Base-by-base conservation (phyloP, 164 flowering plant genomes). In the Umbilicus rupestris region DNA sequence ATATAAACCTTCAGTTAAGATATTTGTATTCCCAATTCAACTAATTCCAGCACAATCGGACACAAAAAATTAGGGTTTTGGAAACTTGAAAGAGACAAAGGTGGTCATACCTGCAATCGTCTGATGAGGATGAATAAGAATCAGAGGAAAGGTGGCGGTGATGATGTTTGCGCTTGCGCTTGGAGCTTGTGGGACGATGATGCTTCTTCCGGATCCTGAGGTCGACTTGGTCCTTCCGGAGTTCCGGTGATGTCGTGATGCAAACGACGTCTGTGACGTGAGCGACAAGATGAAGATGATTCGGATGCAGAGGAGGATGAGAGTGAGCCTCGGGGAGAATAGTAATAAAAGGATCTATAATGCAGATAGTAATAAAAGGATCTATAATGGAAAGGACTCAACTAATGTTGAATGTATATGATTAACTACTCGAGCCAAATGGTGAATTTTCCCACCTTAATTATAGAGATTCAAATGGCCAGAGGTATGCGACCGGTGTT, bases 141-240 rank as follows among this genome's bases (percentile, higher is more conserved):
- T 72, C 79, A 9, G 78, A 70, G 30, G 75, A 76, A 24, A 3
- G 22, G 15, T 22, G 50, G 57, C 12, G 57, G 58, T 26, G 58
- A 45, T 73, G 83, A 45, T 63, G 85, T 26, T 80, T 72, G 28
- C 92, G 84, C 49, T 79, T 86, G 17, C 89, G 85, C 73, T 85
- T 87, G n/a, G 84, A 39, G 33, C 55, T 31, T 2, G 69, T 73
- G 0, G 83, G 78, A 37, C 78, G 57, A 50, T 50, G 81, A 69
- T 73, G 73, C 70, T 80, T 86, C 75, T 81, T 85, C 7, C 85
- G 79, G 72, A 85, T 72, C 81, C 81, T 90, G 50, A 80, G 82
- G 15, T 81, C 22, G 24, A 80, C 89, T 49, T 65, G 66, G 62
- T 70, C 80, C 49, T 44, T 68, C 66, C 82, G 79, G 6, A n/a